These are phyloP conservation scores for Ustilago vetiveriae DNA, from an alignment of 1,284 basidiomycete genomes.

Conservation along the genomic window DNA sequence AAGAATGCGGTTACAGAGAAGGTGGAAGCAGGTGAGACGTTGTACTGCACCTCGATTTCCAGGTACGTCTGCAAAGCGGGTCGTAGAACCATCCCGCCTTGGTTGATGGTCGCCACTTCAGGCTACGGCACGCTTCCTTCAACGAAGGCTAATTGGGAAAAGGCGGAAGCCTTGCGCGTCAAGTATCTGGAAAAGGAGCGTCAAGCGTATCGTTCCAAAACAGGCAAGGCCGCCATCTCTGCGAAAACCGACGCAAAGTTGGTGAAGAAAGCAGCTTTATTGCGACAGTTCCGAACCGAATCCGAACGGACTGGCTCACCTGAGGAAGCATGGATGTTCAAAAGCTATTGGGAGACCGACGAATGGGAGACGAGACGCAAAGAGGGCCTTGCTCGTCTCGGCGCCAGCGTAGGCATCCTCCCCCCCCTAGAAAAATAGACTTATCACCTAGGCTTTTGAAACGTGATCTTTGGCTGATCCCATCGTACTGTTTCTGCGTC, in stretches of 20 bases:
- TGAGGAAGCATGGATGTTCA: constrained; percentile 40
- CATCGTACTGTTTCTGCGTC: constrained; percentile 42
- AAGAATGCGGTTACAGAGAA: constrained; percentile 1
- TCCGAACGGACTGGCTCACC: constrained; percentile 25
- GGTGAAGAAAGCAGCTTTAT: constrained; percentile 20
- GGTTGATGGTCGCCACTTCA: constrained; percentile 53
- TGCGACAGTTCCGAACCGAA: constrained; percentile 27
- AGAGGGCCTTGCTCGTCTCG: constrained; percentile 21
- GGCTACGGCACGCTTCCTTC: constrained; percentile 47
- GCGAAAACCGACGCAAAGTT: constrained; percentile 23
- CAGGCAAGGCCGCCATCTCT: constrained; percentile 18
- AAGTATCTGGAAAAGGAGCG: constrained; percentile 11
- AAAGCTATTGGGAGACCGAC: constrained; percentile 26
- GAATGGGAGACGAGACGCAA: constrained; percentile 37
- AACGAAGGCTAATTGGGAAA: constrained; percentile 53
- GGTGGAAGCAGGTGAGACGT: constrained; percentile 25
- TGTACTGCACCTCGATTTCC: constrained; percentile 54
- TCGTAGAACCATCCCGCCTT: constrained; percentile 58
- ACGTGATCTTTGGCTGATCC: constrained; percentile 16
- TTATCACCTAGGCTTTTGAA: background rate
- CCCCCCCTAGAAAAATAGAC: constrained; percentile 25
- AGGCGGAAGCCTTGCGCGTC: constrained; percentile 44
- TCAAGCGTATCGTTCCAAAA: constrained; percentile 6
- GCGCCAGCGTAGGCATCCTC: constrained; percentile 25
- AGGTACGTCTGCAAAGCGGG: constrained; percentile 55